Base-by-base conservation (phyloP, 176 grass and related monocot species). In the Typha latifolia region DNA sequence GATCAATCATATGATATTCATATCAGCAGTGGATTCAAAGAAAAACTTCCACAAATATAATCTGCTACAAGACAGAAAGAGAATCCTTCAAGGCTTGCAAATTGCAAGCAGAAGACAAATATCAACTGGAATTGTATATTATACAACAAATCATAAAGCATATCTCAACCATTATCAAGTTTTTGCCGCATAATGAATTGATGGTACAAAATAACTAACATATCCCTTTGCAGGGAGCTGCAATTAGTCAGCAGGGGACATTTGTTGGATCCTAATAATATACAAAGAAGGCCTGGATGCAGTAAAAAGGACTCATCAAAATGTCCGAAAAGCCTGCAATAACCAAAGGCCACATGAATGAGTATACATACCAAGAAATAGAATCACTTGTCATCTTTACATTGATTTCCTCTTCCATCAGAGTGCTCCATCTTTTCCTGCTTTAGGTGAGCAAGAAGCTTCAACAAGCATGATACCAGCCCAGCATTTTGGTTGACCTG, bases 281-380 rank as follows among this genome's bases (percentile, higher is more conserved):
- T 65, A 65, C 63, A 47, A 12, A 10, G 16, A 47, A 65, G 31
- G 14, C 32, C 13, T 11, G 62, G 29, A 37, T 65, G 31, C 32
- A 18, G 63, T 47, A 37, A 1, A 14, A 64, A 32, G 62, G 62
- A 64, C 24, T 43, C 27, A 37, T 64, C 31, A 64, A 64, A 64
- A 64, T 43, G 62, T 64, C 29, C 62, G 15, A 64, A 15, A 15
- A 34, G 62, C 29, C 27, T 34, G 13, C 22, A 19, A 34, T 32
- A 63, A 32, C 62, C 31, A 64, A 43, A 65, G 31, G 53, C 53
- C 63, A 16, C 16, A 65, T 65, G 12, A 47, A 65, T 57, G 15
- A 47, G 31, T 32, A 32, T 16, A 10, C 9, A 65, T 47, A 9
- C n/a, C 6, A 57, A 20, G 9, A 9, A 57, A 57, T 1, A 57